Base-by-base conservation (phyloP, 495 filamentous ascomycete species). In the Emericellopsis terricola region DNA sequence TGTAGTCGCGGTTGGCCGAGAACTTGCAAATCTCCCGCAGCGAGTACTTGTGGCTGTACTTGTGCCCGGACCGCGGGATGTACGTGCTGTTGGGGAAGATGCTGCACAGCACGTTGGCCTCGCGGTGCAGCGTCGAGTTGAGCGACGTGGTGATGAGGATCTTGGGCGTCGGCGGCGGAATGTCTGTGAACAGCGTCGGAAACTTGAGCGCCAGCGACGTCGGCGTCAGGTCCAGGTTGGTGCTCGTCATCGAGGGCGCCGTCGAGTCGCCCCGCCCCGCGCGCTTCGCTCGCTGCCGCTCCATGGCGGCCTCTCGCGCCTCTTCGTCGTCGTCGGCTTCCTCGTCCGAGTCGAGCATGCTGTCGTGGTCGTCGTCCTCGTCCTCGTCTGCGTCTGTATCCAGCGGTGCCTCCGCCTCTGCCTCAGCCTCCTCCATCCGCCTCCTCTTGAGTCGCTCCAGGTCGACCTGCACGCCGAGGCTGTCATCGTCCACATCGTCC, bases 81-180 rank as follows among this genome's bases (percentile, higher is more conserved):
- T 94, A 97, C 29, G 66, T 76, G 42, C 71, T 52, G 56, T 92
- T 83, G 2, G 89, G 87, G 54, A 97, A 86, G 33, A 94, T 52
- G 9, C 59, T 64, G 30, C 77, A 80, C 29, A 97, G 67, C 23
- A 80, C 58, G 39, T 79, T 53, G 31, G 81, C 80, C 68, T 92
- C 72, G 38, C 76, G 48, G 57, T 96, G 86, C 16, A 93, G 65
- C 11, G 76, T 86, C 6, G 78, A 81, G 53, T 93, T 77, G 36
- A 93, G 54, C 9, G 68, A 75, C 18, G 87, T 94, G 7, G 89
- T 97, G 48, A 97, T 71, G 13, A 96, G 71, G 40, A 94, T 73
- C 52, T 86, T 89, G 41, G 32, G 89, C 74, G 32, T 56, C 55
- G 33, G 57, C 45, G 29, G 69, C 50, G 19, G 71, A 40, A 71